phyloP scores from a whole-genome alignment of 148 eudicot genomes.

The Rhododendron henanense region DNA sequence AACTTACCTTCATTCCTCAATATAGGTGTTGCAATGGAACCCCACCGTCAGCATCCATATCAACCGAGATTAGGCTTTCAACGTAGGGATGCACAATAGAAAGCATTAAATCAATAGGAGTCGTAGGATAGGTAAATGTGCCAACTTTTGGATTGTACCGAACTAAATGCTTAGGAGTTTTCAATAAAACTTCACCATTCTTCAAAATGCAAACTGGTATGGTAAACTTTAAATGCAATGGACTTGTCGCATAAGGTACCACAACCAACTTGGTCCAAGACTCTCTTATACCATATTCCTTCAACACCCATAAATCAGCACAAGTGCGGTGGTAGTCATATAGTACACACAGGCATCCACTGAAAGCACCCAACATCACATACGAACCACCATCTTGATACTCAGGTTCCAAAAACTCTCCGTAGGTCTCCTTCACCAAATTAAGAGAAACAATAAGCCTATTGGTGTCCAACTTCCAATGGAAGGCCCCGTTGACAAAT shows the following conservation, averaged over 20 bases:
- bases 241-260: not conserved
- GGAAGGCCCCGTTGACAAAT: not conserved
- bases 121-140: too few species aligned
- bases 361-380: conserved; percentile 3
- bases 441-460: conserved; percentile 18
- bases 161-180: too few species aligned
- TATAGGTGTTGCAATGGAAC: too few species aligned
- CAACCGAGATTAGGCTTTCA: too few species aligned
- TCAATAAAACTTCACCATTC: conserved; percentile 10
- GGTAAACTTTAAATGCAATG: not conserved
- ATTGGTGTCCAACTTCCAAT: not conserved
- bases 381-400: too few species aligned
- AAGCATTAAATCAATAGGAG: too few species aligned
- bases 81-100: too few species aligned
- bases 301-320: conserved; percentile 32
- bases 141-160: not conserved
- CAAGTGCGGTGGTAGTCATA: not conserved
- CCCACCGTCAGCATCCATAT: too few species aligned
- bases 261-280: not conserved
- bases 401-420: too few species aligned
- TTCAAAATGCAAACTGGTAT: not conserved
- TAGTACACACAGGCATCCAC: conserved; percentile 12
- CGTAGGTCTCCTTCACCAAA: conserved; percentile 5
- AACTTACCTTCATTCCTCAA: not conserved
- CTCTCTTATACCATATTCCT: not conserved